Base-by-base conservation (phyloP, 208 protist species). In the Acanthamoeba royreba region DNA sequence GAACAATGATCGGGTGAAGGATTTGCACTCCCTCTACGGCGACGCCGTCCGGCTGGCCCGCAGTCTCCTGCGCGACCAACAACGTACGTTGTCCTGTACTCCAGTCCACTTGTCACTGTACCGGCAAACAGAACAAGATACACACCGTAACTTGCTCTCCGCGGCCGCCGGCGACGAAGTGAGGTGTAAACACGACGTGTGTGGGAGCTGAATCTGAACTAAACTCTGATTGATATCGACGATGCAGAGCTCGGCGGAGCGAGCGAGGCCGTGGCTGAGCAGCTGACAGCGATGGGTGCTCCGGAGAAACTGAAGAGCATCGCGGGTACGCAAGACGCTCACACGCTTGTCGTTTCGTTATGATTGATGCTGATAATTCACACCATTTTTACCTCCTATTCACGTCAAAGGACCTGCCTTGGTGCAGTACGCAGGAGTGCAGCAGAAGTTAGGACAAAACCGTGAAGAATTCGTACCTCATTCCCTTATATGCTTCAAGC, bases 251-350 rank as follows among this genome's bases (percentile, higher is more conserved):
- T 38, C 66, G 66, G 38, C 15, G 33, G 38, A 4, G 66, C 35
- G 1, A 77, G 66, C 66, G 0, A 46, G 15, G 66, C 66, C 5
- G 25, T 77, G 66, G 66, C 25, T 19, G 66, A 77, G 66, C 66
- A 77, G 35, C 66, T 77, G 35, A 38, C 66, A 40, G 66, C 66
- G 17, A 40, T 77, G 5, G 66, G 66, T 40, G 66, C 66, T 2
- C 66, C 66, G 9, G 66, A 77, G 66, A 77, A 77, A 22, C 47
- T 87, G 77, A 49, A 58, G 77, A 87, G 77, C 77, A 49, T 87
- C 25, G 42, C 77, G 15, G 45, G 42, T 58, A 61, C 77, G 8
- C 55, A 9, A 0, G 1, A 55, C 19, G 49, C 35, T 0, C 69
- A 19, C 22, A 25, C 38, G 9, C 69, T 28, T 0, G 69, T 28